These are phyloP conservation scores for Colletotrichum sp. DNA, from an alignment of 2,329 filamentous ascomycete genomes.

Conservation along the genomic window DNA sequence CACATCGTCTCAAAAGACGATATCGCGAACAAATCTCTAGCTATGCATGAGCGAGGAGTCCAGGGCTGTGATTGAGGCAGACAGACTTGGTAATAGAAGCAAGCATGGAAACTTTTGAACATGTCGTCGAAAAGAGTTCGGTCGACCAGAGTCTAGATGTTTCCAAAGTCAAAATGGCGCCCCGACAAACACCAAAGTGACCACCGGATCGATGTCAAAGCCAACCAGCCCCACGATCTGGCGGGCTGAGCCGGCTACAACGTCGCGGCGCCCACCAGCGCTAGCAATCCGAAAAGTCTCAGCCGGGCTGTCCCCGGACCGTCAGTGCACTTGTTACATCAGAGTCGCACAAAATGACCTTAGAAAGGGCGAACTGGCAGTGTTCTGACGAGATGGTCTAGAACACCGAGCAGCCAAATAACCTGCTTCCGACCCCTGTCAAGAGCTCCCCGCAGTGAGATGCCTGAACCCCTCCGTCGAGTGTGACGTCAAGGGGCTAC, in stretches of 20 bases:
- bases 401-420: background rate
- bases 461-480: background rate
- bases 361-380: background rate
- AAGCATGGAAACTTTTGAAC: background rate
- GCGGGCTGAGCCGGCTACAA: slow-evolving; percentile 14
- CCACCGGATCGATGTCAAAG: background rate
- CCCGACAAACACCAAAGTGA: background rate
- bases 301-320: background rate
- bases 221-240: background rate
- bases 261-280: background rate
- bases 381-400: background rate
- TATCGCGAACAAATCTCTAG: background rate
- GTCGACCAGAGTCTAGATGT: background rate
- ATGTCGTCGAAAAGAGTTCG: background rate
- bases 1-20: background rate
- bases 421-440: slow-evolving; percentile 18
- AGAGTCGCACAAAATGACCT: slow-evolving; percentile 1
- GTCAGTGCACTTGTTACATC: slow-evolving; percentile 19
- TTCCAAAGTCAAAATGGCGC: background rate
- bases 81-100: background rate
- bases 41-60: background rate
- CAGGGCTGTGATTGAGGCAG: background rate
- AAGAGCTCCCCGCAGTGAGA: slow-evolving; percentile 1
- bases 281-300: background rate
- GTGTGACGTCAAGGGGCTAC: slow-evolving; percentile 18